Percentiles rank a stretch among this genome's conserved stretches.
Conservation (phyloP, 495 filamentous ascomycete species). For the Tuber melanosporum region DNA sequence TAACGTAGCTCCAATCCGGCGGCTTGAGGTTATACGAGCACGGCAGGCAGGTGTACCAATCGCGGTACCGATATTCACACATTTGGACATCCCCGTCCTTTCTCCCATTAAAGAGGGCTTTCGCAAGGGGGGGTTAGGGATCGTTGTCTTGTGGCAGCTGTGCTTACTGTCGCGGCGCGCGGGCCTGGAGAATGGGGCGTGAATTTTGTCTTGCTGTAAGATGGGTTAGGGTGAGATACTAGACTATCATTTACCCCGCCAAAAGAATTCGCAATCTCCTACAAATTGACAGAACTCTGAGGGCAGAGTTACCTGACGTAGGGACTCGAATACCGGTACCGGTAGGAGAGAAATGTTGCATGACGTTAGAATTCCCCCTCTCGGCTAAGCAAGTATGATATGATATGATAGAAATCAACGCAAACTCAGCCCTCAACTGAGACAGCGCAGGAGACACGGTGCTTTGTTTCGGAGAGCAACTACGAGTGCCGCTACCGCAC, state of each 20-base stretch:
- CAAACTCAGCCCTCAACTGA: too few relatives aligned
- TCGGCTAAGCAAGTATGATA: too few relatives aligned
- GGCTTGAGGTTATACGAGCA: background rate
- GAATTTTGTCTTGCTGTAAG: background rate
- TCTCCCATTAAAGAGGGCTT: background rate
- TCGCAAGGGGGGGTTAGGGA: background rate
- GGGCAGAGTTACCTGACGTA: too few relatives aligned
- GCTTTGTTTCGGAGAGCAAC: too few relatives aligned
- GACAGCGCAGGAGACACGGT: too few relatives aligned
- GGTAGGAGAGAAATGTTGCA: too few relatives aligned
- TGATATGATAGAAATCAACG: too few relatives aligned
- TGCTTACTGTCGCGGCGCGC: background rate
- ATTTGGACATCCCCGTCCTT: background rate
- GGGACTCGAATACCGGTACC: too few relatives aligned
- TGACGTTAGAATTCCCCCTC: too few relatives aligned
- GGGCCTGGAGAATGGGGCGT: background rate
- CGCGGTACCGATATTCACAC: background rate
- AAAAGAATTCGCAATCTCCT: background rate
- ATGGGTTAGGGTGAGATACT: background rate
- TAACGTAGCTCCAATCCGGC: background rate
- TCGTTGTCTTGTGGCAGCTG: background rate
- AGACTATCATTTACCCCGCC: background rate
- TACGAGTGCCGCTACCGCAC: too few relatives aligned
- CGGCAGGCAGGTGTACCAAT: background rate
- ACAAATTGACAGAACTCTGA: background rate